Conservation (phyloP, 148 eudicot genomes). For the Spergularia marina region DNA sequence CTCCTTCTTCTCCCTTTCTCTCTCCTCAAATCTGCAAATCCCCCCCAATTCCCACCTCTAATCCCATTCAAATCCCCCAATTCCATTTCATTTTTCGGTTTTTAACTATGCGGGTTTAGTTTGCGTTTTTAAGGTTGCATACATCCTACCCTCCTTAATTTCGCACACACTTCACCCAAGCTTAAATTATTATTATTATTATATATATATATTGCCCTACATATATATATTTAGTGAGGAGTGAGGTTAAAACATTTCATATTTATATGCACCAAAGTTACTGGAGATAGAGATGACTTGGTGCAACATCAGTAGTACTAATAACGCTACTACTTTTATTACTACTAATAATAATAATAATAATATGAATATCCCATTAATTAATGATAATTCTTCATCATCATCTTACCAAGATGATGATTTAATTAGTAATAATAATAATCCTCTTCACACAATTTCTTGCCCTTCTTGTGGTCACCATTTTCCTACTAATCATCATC, state of each 20-base stretch:
- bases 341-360: not conserved
- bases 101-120: not conserved
- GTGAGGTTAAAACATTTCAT: not conserved
- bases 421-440: not conserved
- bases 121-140: too few species aligned
- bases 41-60: not conserved
- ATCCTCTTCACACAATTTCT: slow-evolving; percentile 29
- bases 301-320: slow-evolving; percentile 33
- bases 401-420: slow-evolving; percentile 7
- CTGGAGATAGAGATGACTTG: slow-evolving; percentile 43
- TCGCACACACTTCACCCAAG: too few species aligned
- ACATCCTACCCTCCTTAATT: too few species aligned
- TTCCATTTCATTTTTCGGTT: not conserved
- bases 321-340: not conserved
- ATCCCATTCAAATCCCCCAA: not conserved
- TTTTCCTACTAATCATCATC: slow-evolving; percentile 39
- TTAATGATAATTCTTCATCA: slow-evolving; percentile 13
- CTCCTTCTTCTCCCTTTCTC: slow-evolving; percentile 13
- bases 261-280: slow-evolving; percentile 8
- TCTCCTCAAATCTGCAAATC: not conserved
- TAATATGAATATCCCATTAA: slow-evolving; percentile 10
- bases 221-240: too few species aligned
- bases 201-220: too few species aligned
- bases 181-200: too few species aligned
- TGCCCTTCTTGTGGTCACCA: slow-evolving; percentile 84